These are phyloP conservation scores for Mikania micrantha DNA, from an alignment of 129 eudicot genomes.

Conservation along the genomic window DNA sequence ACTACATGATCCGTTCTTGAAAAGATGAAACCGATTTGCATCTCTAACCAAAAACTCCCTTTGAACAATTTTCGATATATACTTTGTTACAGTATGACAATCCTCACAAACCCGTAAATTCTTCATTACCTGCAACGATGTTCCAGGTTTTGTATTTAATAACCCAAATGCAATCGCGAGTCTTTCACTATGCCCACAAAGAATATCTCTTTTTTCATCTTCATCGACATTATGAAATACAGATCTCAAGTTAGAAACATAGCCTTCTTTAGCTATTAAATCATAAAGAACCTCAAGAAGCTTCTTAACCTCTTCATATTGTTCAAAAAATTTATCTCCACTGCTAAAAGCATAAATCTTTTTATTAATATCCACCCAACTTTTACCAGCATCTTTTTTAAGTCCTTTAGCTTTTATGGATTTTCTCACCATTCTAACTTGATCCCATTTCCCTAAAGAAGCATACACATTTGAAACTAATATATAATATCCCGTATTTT, in stretches of 20 bases:
- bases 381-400: constrained; percentile 54
- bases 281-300: constrained; percentile 32
- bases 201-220: constrained; percentile 55
- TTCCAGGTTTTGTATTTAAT: constrained; percentile 52
- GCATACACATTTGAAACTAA: constrained; percentile 68
- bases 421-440: constrained; percentile 50
- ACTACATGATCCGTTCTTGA: constrained; percentile 54
- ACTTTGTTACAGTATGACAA: constrained; percentile 48
- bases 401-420: constrained; percentile 52
- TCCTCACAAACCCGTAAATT: constrained; percentile 65
- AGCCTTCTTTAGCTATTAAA: constrained; percentile 54
- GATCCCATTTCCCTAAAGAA: constrained; percentile 62
- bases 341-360: constrained; percentile 50
- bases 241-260: constrained; percentile 38
- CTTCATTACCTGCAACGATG: constrained; percentile 55
- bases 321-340: constrained; percentile 49
- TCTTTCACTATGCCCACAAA: constrained; percentile 73
- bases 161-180: constrained; percentile 73
- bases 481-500: constrained; percentile 51
- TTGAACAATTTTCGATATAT: constrained; percentile 45
- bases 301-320: constrained; percentile 43
- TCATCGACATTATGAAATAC: constrained; percentile 53
- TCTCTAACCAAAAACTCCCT: constrained; percentile 58
- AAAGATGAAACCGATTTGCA: constrained; percentile 58
- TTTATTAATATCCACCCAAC: constrained; percentile 64